A percentile compares a stretch with the other conserved stretches of the same genome.
phyloP scores from a whole-genome alignment of 208 protist species.

The Trypanosoma mega region DNA sequence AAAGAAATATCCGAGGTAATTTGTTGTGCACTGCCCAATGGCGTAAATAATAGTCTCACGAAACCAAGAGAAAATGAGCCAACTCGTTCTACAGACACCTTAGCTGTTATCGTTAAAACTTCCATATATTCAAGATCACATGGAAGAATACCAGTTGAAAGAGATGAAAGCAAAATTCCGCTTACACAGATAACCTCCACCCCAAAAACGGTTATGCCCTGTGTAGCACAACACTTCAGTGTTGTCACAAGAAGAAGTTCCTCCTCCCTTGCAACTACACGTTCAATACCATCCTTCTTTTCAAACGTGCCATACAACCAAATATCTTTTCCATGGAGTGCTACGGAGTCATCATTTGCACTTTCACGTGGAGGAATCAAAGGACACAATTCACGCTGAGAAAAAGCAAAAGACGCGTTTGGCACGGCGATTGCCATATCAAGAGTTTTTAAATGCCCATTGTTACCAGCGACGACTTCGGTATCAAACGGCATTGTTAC shows the following conservation, averaged over 20 bases:
- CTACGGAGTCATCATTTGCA: constrained; percentile 10
- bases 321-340: constrained; percentile 33
- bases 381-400: constrained; percentile 10
- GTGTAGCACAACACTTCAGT: constrained; percentile 40
- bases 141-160: constrained; percentile 30
- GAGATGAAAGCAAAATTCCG: constrained; percentile 33
- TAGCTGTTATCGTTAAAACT: constrained; percentile 42
- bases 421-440: constrained; percentile 12
- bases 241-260: constrained; percentile 44
- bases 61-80: constrained; percentile 48
- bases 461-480: neutral
- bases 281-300: constrained; percentile 24
- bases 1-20: constrained; percentile 56
- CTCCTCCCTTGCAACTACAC: constrained; percentile 28
- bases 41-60: constrained; percentile 46
- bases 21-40: constrained; percentile 20
- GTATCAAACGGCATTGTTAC: neutral
- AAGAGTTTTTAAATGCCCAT: too few species aligned
- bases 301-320: constrained; percentile 37
- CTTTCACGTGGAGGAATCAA: constrained; percentile 6
- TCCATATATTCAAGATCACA: constrained; percentile 58
- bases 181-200: constrained; percentile 43
- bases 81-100: constrained; percentile 25
- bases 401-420: constrained; percentile 12
- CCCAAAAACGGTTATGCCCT: constrained; percentile 41